These are phyloP conservation scores for Phytophthora pini DNA, from an alignment of 352 stramenopile species.

Conservation along the genomic window DNA sequence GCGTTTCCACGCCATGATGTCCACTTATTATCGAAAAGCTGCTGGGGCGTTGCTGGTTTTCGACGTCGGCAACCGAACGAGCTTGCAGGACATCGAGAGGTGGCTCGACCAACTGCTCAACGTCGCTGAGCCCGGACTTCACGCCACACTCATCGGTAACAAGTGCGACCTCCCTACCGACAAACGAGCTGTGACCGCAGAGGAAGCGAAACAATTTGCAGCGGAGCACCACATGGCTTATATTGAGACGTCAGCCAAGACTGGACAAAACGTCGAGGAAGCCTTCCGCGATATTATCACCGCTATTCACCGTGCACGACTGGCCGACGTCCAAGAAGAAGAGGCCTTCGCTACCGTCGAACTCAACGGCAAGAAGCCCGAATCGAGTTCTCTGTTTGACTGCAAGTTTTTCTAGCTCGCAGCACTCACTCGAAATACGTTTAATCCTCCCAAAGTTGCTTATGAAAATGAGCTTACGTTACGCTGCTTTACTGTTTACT, in stretches of 20 bases:
- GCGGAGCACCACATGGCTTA: conserved; percentile 76
- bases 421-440: neutral
- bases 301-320: conserved; percentile 57
- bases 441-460: neutral
- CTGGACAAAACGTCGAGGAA: conserved; percentile 63
- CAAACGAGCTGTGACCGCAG: conserved; percentile 54
- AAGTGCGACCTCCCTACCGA: conserved; percentile 64
- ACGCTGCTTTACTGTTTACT: neutral
- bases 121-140: conserved; percentile 71
- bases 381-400: conserved; percentile 47
- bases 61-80: conserved; percentile 66
- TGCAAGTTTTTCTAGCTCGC: conserved; percentile 45
- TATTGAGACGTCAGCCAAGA: conserved; percentile 86
- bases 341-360: conserved; percentile 42
- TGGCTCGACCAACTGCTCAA: conserved; percentile 83
- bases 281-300: conserved; percentile 68
- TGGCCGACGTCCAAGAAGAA: conserved; percentile 38
- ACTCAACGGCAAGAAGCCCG: conserved; percentile 27
- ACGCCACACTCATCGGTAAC: conserved; percentile 76
- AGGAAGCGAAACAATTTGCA: conserved; percentile 76
- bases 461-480: neutral
- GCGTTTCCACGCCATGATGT: conserved; percentile 90
- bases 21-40: conserved; percentile 89
- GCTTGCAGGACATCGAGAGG: conserved; percentile 59
- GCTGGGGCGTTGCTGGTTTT: conserved; percentile 83